Percentiles rank a stretch among this genome's conserved stretches.
phyloP scores from a whole-genome alignment of 2,329 filamentous ascomycete species.

The Aspergillus candidus region DNA sequence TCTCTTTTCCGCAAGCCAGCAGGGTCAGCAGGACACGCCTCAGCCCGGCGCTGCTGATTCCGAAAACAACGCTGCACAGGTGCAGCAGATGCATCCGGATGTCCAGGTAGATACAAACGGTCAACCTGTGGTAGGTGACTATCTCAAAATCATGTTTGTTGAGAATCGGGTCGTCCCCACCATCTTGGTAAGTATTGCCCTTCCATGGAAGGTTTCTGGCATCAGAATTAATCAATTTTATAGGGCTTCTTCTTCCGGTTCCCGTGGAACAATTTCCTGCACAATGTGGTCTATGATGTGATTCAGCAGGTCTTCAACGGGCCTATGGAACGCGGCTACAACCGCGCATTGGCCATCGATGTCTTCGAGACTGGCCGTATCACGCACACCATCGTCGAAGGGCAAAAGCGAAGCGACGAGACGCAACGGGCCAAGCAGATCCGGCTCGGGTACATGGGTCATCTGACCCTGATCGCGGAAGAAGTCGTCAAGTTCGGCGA shows the following conservation, averaged over 20 bases:
- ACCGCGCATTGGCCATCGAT: conserved; percentile 81
- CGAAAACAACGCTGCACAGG: conserved; percentile 17
- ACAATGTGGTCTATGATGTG: conserved; percentile 98
- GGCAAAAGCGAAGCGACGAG: conserved; percentile 79
- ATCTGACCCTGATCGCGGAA: conserved; percentile 92
- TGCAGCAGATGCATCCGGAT: conserved; percentile 27
- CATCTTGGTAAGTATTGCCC: conserved; percentile 65
- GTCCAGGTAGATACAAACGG: conserved; percentile 57
- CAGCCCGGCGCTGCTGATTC: conserved; percentile 12
- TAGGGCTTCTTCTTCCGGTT: conserved; percentile 97
- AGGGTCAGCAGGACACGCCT: conserved; percentile 17
- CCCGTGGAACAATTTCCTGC: conserved; percentile 98
- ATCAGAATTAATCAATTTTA: conserved; percentile 1
- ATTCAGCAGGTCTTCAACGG: conserved; percentile 99
- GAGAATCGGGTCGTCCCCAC: conserved; percentile 91
- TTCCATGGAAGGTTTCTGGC: background rate
- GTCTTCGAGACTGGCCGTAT: conserved; percentile 87
- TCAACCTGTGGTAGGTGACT: conserved; percentile 83
- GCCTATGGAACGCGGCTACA: conserved; percentile 92
- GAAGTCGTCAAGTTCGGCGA: conserved; percentile 99
- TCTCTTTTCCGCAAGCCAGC: conserved; percentile 50
- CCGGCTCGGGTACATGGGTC: conserved; percentile 96
- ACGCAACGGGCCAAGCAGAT: conserved; percentile 79
- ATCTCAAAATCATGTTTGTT: conserved; percentile 93
- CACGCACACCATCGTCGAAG: conserved; percentile 85